A percentile compares a stretch with the other conserved stretches of the same genome.
Evolutionary conservation across 148 eudicot species (phyloP).

Genomic region (Amaranthus hypochondriacus): DNA sequence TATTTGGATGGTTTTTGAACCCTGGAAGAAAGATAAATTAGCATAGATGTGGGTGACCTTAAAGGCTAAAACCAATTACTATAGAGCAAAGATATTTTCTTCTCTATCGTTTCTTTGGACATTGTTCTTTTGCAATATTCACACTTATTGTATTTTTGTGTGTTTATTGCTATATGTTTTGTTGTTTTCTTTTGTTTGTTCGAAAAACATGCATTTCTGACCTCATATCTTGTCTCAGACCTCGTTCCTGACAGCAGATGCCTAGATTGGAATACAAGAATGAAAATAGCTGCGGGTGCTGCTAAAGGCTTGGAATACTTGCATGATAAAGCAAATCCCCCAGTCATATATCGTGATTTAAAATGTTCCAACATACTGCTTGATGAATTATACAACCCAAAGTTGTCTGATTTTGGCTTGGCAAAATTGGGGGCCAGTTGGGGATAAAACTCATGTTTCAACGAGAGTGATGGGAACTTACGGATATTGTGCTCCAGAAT

Average conservation of each 20-base stretch:
- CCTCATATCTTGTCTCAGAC: constrained; percentile 26
- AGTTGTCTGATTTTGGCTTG: constrained; percentile 79
- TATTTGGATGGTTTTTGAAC: not conserved
- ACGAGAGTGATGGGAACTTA: constrained; percentile 89
- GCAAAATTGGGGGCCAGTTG: constrained; percentile 87
- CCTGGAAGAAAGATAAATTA: not conserved
- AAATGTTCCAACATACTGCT: constrained; percentile 81
- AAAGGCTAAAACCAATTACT: too few relatives aligned
- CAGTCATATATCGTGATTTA: constrained; percentile 80
- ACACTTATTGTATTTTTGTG: not conserved
- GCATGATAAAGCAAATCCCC: constrained; percentile 71
- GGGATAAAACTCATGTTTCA: constrained; percentile 74
- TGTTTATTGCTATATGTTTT: not conserved
- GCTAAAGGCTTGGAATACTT: constrained; percentile 78
- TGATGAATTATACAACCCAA: constrained; percentile 59
- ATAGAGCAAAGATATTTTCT: too few relatives aligned
- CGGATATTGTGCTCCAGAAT: constrained; percentile 83
- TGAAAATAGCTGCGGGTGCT: constrained; percentile 92
- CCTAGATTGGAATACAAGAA: constrained; percentile 77
- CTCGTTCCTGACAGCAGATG: constrained; percentile 27
- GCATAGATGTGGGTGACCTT: not conserved
- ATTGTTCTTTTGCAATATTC: not conserved
- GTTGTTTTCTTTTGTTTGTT: not conserved
- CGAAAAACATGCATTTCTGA: not conserved
- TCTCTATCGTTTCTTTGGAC: too few relatives aligned